A percentile compares a stretch with the other conserved stretches of the same genome.
phyloP scores from a whole-genome alignment of 306 rosid genomes.

The Malus fusca region DNA sequence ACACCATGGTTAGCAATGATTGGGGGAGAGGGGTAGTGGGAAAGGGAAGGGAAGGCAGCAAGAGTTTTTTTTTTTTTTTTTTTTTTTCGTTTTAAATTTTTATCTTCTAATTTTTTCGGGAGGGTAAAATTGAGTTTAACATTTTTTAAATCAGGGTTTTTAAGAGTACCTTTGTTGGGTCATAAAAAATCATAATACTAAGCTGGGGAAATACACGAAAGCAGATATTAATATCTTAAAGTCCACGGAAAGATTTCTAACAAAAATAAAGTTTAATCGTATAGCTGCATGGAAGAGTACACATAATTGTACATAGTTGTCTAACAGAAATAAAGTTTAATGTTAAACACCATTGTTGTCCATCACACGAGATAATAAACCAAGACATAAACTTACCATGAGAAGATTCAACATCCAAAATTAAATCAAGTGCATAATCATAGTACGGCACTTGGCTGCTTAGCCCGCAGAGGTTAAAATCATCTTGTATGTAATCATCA shows the following conservation, averaged over 20 bases:
- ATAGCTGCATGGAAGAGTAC: background rate
- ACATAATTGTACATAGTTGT: too few relatives aligned
- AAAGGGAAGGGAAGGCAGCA: background rate
- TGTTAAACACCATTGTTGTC: background rate
- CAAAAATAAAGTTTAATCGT: background rate
- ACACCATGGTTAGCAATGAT: background rate
- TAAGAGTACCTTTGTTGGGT: background rate
- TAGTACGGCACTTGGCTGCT: slow-evolving; percentile 79
- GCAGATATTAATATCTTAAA: background rate
- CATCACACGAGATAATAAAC: background rate
- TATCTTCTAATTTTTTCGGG: background rate
- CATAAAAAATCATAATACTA: background rate
- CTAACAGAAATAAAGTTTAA: too few relatives aligned
- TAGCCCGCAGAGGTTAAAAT: slow-evolving; percentile 81
- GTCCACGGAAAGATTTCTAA: background rate
- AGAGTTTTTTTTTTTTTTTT: background rate
- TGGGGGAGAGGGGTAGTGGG: background rate
- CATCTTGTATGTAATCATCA: slow-evolving; percentile 80
- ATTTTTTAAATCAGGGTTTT: background rate
- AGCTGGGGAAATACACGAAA: background rate
- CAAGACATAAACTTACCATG: slow-evolving; percentile 42
- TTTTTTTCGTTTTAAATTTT: background rate
- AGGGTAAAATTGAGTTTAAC: background rate
- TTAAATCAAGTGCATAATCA: slow-evolving; percentile 81
- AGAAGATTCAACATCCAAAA: slow-evolving; percentile 72